A percentile compares a stretch with the other conserved stretches of the same genome.
phyloP scores from a whole-genome alignment of 805 yeast genomes.

The Zygosaccharomyces pseudorouxii region DNA sequence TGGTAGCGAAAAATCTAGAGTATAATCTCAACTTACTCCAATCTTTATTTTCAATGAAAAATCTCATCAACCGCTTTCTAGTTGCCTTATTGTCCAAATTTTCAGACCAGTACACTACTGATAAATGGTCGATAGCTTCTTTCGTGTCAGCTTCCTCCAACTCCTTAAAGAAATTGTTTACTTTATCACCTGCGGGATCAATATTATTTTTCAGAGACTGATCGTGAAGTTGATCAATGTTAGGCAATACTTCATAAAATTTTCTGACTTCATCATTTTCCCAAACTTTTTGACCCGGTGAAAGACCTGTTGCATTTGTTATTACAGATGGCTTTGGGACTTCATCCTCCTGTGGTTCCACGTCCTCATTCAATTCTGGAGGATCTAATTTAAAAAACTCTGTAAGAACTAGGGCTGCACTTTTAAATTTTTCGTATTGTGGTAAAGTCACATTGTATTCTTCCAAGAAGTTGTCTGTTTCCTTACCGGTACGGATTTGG shows the following conservation, averaged over 20 bases:
- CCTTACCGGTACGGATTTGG: conserved; percentile 63
- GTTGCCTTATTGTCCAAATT: conserved; percentile 69
- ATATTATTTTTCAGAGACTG: conserved; percentile 10
- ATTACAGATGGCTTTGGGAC: conserved; percentile 31
- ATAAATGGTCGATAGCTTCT: conserved; percentile 47
- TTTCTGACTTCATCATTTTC: conserved; percentile 57
- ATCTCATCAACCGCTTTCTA: conserved; percentile 51
- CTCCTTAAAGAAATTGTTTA: conserved; percentile 41
- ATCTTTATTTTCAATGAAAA: conserved; percentile 48
- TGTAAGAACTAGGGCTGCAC: conserved; percentile 42
- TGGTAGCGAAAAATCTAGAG: conserved; percentile 66
- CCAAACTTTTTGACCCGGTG: conserved; percentile 44
- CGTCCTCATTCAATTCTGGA: conserved; percentile 36
- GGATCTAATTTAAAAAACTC: conserved; percentile 38
- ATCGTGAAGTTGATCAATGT: conserved; percentile 35
- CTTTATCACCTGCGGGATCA: conserved; percentile 19
- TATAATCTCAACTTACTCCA: conserved; percentile 46
- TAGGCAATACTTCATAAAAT: conserved; percentile 59
- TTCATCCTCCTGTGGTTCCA: conserved; percentile 23
- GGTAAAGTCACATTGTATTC: conserved; percentile 35
- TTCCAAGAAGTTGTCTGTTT: conserved; percentile 38
- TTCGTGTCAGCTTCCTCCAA: conserved; percentile 43
- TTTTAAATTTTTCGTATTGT: conserved; percentile 43
- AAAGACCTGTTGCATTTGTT: conserved; percentile 20
- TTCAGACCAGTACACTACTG: conserved; percentile 44